phyloP scores from a whole-genome alignment of 192 early-diverging fungal genomes.

The Coemansia sp. region DNA sequence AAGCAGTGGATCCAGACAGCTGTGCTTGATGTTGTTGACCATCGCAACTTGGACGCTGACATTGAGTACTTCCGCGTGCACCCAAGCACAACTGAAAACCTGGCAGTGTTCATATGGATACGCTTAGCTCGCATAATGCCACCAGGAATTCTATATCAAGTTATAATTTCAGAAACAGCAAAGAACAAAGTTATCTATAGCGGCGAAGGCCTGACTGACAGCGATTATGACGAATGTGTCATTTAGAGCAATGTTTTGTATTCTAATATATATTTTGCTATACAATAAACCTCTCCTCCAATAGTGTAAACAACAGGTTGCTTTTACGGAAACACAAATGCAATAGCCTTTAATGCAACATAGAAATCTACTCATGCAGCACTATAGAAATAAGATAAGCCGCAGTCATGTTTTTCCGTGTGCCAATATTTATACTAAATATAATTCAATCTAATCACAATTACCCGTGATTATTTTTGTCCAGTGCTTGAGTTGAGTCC shows the following conservation, averaged over 20 bases:
- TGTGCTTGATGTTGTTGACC: slow-evolving; percentile 81
- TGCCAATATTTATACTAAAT: too few relatives aligned
- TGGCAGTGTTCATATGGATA: slow-evolving; percentile 84
- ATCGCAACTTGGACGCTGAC: slow-evolving; percentile 84
- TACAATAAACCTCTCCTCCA: too few relatives aligned
- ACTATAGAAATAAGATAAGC: too few relatives aligned
- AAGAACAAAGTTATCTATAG: slow-evolving; percentile 47
- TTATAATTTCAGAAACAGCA: slow-evolving; percentile 45
- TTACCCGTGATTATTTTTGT: neutral
- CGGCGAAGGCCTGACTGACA: slow-evolving; percentile 43
- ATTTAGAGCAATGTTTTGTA: slow-evolving; percentile 9
- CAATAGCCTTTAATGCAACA: too few relatives aligned
- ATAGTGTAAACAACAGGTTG: neutral
- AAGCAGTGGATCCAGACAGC: slow-evolving; percentile 72
- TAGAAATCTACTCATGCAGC: too few relatives aligned
- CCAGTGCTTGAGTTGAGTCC: neutral
- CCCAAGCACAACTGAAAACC: slow-evolving; percentile 83
- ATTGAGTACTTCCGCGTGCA: slow-evolving; percentile 68
- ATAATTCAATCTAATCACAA: neutral
- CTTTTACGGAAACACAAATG: slow-evolving; percentile 4
- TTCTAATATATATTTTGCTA: neutral
- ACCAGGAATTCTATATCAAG: slow-evolving; percentile 29
- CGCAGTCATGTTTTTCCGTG: too few relatives aligned
- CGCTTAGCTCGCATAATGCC: slow-evolving; percentile 40
- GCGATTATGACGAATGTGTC: slow-evolving; percentile 24